Evolutionary conservation across 306 rosid species (phyloP), one percentile per base, ranked within the genome.

Genomic region (Casuarina cunninghamiana): DNA sequence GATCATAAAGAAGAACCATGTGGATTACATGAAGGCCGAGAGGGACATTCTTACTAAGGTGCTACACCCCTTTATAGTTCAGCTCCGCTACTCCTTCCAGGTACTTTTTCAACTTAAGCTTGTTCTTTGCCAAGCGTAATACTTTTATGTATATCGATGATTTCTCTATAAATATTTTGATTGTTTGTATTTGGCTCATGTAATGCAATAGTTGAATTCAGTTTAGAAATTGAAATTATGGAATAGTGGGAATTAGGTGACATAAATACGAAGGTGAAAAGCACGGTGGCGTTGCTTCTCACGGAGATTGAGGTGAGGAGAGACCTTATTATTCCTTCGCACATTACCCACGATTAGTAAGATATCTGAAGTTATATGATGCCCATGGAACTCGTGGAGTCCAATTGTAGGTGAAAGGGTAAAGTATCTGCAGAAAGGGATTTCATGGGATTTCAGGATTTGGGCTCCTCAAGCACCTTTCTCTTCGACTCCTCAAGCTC

Each of bases 21-120:
- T 95, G 13, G 98, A 92, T 81, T 95, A 95, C 53, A 95, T 95
- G 98, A 92, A 75, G 78, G 98, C 97, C 7, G 97, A 95, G 83
- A 89, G 98, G 21, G 97, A 95, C 75, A 95, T 95, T 82, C 98
- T 90, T 78, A 92, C 98, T 17, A 95, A 92, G 84, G 88, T 95
- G 41, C 80, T 89, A 42, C 97, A 94, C 51, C 97, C 98, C 46
- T 94, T 94, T 51, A 83, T 95, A 53, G 97, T 95, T 87, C 97
- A 86, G 81, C 97, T 95, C 13, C 96, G 88, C 15, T 94, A 89
- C 84, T 92, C 97, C 78, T 94, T 94, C 72, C 97, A 91, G 90
- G 97, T 88, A 11, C 32, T 11, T 35, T 75, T 44, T 16, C 43
- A 13, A 7, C 16, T 15, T 21, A 15, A 19, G 16, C 17, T 60